These are phyloP conservation scores for Podospora pseudopauciseta DNA, from an alignment of 495 filamentous ascomycete species.

Conservation along the genomic window DNA sequence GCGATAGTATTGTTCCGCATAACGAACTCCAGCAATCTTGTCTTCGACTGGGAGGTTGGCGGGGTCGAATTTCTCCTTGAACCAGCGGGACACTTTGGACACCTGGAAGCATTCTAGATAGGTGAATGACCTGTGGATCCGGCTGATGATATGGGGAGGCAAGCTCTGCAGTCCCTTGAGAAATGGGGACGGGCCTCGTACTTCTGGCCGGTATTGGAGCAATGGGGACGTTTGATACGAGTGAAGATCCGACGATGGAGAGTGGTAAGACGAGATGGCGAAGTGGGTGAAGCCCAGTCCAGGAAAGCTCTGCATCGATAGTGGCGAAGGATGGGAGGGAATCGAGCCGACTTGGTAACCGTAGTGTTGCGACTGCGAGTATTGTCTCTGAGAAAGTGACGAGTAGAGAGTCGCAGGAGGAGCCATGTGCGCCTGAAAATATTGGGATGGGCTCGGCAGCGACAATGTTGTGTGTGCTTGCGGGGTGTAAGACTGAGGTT, in stretches of 20 bases:
- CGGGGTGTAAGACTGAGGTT: constrained; percentile 10
- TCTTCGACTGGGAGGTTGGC: constrained; percentile 12
- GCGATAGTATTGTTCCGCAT: constrained; percentile 25
- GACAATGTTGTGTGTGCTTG: constrained; percentile 9
- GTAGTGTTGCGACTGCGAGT: constrained; percentile 13
- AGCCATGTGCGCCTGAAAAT: constrained; percentile 18
- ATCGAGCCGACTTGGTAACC: constrained; percentile 14
- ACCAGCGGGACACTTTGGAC: constrained; percentile 13
- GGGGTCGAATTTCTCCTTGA: constrained; percentile 20
- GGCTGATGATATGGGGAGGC: neutral
- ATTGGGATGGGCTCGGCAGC: constrained; percentile 19
- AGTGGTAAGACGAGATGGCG: constrained; percentile 10
- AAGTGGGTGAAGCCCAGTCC: constrained; percentile 15
- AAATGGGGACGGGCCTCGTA: neutral
- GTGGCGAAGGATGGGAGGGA: constrained; percentile 14
- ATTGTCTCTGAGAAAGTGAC: constrained; percentile 14
- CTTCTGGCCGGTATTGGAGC: neutral
- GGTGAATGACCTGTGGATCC: constrained; percentile 17
- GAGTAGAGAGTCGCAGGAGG: constrained; percentile 19
- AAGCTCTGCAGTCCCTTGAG: constrained; percentile 9
- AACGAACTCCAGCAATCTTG: constrained; percentile 19
- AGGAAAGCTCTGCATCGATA: constrained; percentile 17
- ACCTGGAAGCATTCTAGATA: constrained; percentile 20
- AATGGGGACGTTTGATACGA: constrained; percentile 10
- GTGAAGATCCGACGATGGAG: constrained; percentile 2